phyloP scores from a whole-genome alignment of 805 yeast species.

The Kodamaea neixiangensis region DNA sequence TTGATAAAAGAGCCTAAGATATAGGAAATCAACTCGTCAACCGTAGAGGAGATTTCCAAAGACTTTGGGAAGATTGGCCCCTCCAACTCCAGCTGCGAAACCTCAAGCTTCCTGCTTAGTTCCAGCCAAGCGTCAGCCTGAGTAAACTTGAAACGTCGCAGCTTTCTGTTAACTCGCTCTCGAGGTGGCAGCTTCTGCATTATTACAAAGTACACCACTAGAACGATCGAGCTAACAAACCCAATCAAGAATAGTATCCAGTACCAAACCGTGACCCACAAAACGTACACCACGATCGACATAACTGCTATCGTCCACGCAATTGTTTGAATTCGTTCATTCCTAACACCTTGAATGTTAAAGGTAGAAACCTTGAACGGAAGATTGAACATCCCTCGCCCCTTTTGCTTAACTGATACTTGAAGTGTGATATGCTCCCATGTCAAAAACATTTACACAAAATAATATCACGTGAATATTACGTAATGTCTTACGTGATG shows the following conservation, averaged over 20 bases:
- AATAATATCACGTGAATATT: neutral
- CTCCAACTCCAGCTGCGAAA: conserved; percentile 7
- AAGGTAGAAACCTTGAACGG: neutral
- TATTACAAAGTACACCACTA: neutral
- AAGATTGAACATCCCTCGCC: neutral
- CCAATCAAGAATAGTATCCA: conserved; percentile 11
- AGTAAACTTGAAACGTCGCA: conserved; percentile 12
- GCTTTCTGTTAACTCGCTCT: neutral
- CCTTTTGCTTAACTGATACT: neutral
- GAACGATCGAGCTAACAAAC: neutral
- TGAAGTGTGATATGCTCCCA: neutral
- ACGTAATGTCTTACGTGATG: neutral
- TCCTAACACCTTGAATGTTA: neutral
- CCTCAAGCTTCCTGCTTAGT: conserved; percentile 1
- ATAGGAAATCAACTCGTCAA: conserved; percentile 51
- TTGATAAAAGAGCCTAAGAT: conserved; percentile 55
- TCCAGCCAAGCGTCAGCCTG: neutral
- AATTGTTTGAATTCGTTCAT: neutral
- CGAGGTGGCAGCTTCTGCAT: conserved; percentile 1
- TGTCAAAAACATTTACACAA: neutral
- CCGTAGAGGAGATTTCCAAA: conserved; percentile 51
- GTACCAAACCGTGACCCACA: conserved; percentile 13
- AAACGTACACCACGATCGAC: conserved; percentile 6
- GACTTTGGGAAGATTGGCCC: conserved; percentile 47
- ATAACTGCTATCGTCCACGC: conserved; percentile 1